A percentile compares a stretch with the other conserved stretches of the same genome.
Conservation (phyloP, 2,329 filamentous ascomycete species). For the Stagonosporopsis cucurbitacearum region DNA sequence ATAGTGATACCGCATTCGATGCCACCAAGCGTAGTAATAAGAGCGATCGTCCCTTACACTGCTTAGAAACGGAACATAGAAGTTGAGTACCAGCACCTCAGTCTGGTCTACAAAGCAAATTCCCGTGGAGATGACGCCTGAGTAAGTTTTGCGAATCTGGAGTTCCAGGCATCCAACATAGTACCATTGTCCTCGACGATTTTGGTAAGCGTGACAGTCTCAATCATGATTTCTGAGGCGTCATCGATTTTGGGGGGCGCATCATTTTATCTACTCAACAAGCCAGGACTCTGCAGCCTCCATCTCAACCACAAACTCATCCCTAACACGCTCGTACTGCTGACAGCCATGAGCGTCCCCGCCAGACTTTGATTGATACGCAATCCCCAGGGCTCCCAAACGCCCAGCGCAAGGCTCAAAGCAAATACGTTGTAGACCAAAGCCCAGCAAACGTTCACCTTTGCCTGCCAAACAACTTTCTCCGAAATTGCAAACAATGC, state of each 20-base stretch:
- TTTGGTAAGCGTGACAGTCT: neutral
- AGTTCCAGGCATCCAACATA: no score
- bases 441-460: slow-evolving; percentile 8
- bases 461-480: slow-evolving; percentile 5
- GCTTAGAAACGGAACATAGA: no score
- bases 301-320: slow-evolving; percentile 2
- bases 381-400: slow-evolving; percentile 6
- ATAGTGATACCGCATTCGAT: no score
- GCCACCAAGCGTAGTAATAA: no score
- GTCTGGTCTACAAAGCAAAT: no score
- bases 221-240: neutral
- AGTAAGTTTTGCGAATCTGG: no score
- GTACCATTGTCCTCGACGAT: no score
- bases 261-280: neutral
- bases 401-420: slow-evolving; percentile 7
- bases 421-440: slow-evolving; percentile 10
- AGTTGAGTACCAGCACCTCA: no score
- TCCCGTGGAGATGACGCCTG: no score
- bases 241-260: neutral
- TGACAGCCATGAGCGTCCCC: neutral
- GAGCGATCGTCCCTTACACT: no score
- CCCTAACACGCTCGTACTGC: neutral
- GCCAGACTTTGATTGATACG: neutral
- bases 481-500: slow-evolving; percentile 6
- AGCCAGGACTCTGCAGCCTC: neutral